Base-by-base conservation (phyloP, 2,329 filamentous ascomycete species). In the Pseudopyricularia cyperi region DNA sequence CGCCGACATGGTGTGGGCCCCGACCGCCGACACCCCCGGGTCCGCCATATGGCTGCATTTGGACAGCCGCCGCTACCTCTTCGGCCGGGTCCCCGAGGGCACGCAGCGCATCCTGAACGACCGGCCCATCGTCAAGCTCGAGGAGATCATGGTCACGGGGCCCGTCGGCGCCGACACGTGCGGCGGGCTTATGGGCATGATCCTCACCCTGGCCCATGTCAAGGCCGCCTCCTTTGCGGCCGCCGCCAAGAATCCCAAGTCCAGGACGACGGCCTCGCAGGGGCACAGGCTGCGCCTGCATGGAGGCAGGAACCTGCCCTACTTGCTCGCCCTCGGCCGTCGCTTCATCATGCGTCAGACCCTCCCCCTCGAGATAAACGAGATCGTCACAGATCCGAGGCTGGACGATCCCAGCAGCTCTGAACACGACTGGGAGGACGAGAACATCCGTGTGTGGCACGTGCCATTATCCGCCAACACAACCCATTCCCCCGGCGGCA, bases 261-360 rank as follows among this genome's bases (percentile, higher is more conserved):
- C 35, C 2, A 17, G 50, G 6, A 22, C 50, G 12, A 28, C 32
- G 34, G 8, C 4, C 33, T 30, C 26, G 34, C 15, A 9, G 22
- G 17, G 7, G 12, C 26, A 14, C 32, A 22, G 15, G 17, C 62
- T 89, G 54, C 77, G 75, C n/a, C 71, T 97, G 12, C 86, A 94
- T 63, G 90, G 87, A 3, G 82, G 84, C 4, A 80, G 81, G 50
- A 97, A 97, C 63, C 67, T 97, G 52, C 78, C 82, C 46, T 85
- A 96, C 62, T 75, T 80, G 6, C 67, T 98, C 53, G 90, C 89
- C n/a, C 87, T 89, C 0, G 83, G 85, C 15, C 79, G 93, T 46
- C 74, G 83, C 32, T 95, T 95, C 66, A 80, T 97, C 49, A 91
- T 96, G 60, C 79, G 93, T 35, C 89, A 87, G 59, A 84, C 87